Base-by-base conservation (phyloP, 345 rosid species). In the Rhodamnia argentea region DNA sequence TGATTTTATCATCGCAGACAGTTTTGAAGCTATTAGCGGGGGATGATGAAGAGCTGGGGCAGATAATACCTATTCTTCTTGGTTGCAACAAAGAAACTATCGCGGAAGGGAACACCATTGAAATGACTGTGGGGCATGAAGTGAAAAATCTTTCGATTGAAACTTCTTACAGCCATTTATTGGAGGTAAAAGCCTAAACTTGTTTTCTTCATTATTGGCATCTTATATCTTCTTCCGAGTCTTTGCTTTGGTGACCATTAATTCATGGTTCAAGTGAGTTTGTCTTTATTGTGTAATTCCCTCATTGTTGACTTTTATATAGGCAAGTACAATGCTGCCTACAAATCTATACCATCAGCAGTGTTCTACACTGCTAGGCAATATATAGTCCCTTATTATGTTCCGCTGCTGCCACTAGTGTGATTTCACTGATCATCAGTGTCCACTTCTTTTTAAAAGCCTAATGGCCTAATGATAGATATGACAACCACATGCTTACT, bases 121-220 rank as follows among this genome's bases (percentile, higher is more conserved):
- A 93, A 81, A 83, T 52, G 76, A 84, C 85, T 75, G 86, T 82
- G 53, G 91, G 90, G 58, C 83, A 85, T 85, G 90, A 89, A 81
- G 74, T 94, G 60, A 59, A 93, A 86, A 90, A 92, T 86, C 88
- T 90, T 83, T 87, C 93, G 95, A 92, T 92, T 89, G 98, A 96
- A 91, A 92, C 94, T 89, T 95, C 99, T 24, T 96, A 87, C 88
- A 96, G 99, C 90, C 99, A 91, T 91, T 89, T 97, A 87, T 88
- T 97, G 94, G 99, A 97, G 98, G 99, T 92, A 85, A 90, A 88
- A 50, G 86, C 88, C 62, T 70, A 32, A 32, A 64, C 3, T 32
- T 27, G 53, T 54, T 83, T 83, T 87, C 50, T 11, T 56, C 51
- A 56, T 56, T 59, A 7, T 12, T 42, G 47, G 13, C 56, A 29